Base-by-base conservation (phyloP, 495 filamentous ascomycete genomes). In the Podospora bellae-mahoneyi region DNA sequence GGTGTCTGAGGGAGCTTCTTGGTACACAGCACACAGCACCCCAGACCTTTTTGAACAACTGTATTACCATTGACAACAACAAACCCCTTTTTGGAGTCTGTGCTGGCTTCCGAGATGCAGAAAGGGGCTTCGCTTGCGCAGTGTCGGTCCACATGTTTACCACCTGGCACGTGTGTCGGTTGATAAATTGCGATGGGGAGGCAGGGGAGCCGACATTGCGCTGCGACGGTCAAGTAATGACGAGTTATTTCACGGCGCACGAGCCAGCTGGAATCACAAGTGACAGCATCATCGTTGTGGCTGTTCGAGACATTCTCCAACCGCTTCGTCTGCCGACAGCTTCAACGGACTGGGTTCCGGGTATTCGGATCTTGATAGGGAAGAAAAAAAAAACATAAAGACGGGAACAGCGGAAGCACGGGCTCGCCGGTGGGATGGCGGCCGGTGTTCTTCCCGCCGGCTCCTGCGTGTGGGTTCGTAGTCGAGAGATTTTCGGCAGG, bases 151-250 rank as follows among this genome's bases (percentile, higher is more conserved):
- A 62, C 54, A 28, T 27, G n/a, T 34, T 64, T 53, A 55, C n/a
- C 59, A n/a, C 59, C 32, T 15, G 28, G 66, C 68, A 60, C 64
- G 68, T 66, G 68, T 32, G 68, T 26, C 55, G 55, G 55, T 58
- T 5, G 39, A 44, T 26, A 69, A 69, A 69, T 66, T 63, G 62
- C 67, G 48, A 65, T 18, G 26, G 30, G 32, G 53, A 27, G 54
- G 27, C 26, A 63, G 65, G 56, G 26, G 55, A 58, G 55, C 55
- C 55, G 55, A 58, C 23, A 58, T 58, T 58, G n/a, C n/a, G 19
- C 23, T 58, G 55, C 18, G n/a, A 58, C 55, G n/a, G 18, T 10
- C 39, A 48, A 48, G 39, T 13, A 48, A 48, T 48, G 18, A 13
- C n/a, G 53, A 15, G 27, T 60, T 6, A 56, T 28, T 44, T 34